A percentile compares a stretch with the other conserved stretches of the same genome.
These are phyloP conservation scores for Chaetoscypha palmicola DNA, from an alignment of 2,329 filamentous ascomycete species.

Conservation along the genomic window DNA sequence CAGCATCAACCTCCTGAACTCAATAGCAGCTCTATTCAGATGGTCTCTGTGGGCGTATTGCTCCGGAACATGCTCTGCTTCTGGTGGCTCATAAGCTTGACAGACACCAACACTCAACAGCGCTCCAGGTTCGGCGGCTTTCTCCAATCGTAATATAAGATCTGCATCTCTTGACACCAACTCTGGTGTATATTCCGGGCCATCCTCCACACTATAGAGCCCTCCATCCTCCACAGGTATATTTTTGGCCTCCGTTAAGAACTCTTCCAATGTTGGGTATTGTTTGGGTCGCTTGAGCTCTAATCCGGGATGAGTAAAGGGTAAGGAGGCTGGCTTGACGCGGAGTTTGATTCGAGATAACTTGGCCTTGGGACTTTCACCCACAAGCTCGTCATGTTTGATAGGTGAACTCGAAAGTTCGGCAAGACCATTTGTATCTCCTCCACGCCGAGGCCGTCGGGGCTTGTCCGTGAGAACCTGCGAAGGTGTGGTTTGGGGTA, in stretches of 20 bases:
- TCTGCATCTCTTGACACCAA: conserved; percentile 61
- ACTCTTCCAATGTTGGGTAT: conserved; percentile 50
- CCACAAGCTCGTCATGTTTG: conserved; percentile 17
- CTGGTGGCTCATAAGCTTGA: conserved; percentile 65
- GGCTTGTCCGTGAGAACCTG: conserved; percentile 16
- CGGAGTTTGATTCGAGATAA: conserved; percentile 44
- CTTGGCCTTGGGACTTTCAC: conserved; percentile 23
- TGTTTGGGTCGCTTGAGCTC: conserved; percentile 45
- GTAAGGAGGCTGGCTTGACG: conserved; percentile 42
- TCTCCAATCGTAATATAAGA: conserved; percentile 61
- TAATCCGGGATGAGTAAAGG: conserved; percentile 53
- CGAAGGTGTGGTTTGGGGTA: conserved; percentile 17
- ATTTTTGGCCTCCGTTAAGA: conserved; percentile 42
- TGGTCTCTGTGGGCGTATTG: conserved; percentile 89
- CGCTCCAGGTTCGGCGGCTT: conserved; percentile 68
- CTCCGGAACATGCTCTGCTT: conserved; percentile 61
- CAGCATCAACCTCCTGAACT: conserved; percentile 74
- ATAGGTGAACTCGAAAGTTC: conserved; percentile 7
- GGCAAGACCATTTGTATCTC: conserved; percentile 19
- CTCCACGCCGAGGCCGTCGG: conserved; percentile 21
- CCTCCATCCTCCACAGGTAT: conserved; percentile 54
- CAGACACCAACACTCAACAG: conserved; percentile 64
- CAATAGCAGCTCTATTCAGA: conserved; percentile 67
- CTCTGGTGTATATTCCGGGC: conserved; percentile 50
- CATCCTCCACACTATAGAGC: conserved; percentile 47